Evolutionary conservation across 2,329 filamentous ascomycete genomes (phyloP), one percentile per base, ranked within the genome.

Genomic region (Dactylellina sp.): DNA sequence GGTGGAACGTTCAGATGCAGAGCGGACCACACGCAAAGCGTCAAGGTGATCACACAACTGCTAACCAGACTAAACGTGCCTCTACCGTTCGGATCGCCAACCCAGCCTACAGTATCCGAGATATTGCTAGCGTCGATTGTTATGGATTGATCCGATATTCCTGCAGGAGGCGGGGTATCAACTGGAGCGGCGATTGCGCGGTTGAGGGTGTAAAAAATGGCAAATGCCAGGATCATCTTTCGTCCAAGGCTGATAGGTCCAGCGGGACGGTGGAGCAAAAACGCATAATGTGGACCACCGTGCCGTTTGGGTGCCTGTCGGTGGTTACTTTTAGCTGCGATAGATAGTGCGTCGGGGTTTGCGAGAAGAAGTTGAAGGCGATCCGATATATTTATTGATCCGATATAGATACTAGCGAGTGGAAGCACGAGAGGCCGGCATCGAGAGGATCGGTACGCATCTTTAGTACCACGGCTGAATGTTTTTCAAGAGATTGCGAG

Each of bases 1-100:
- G 42, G 47, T 12, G 80, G 80, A n/a, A 83, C 77, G 44, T 83
- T 82, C 2, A 82, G 76, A 61, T 83, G 81, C 1, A 83, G 61
- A 1, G 80, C 80, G 2, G 80, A 79, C 74, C 80, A 82, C 5
- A 81, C 79, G 71, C 81, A 83, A 0, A 81, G 76, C 1, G 79
- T 56, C 0, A 83, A 75, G 1, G 81, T 81, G 1, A 81, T 42
- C 1, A 80, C 49, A 55, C 81, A 82, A 12, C 78, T 80, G 70
- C 78, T 79, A 1, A 83, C 57, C 22, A 83, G 79, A n/a, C 76
- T 71, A 5, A 79, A 57, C 0, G 80, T 81, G 1, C 81, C 80
- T 16, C 80, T 77, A 6, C 76, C 77, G 14, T 76, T 70, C 1
- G 80, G 80, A 32, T 77, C 77, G 7, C 66, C 7, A 11, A 70